Conservation (phyloP, 352 stramenopile genomes). For the Globisporangium perplexum region DNA sequence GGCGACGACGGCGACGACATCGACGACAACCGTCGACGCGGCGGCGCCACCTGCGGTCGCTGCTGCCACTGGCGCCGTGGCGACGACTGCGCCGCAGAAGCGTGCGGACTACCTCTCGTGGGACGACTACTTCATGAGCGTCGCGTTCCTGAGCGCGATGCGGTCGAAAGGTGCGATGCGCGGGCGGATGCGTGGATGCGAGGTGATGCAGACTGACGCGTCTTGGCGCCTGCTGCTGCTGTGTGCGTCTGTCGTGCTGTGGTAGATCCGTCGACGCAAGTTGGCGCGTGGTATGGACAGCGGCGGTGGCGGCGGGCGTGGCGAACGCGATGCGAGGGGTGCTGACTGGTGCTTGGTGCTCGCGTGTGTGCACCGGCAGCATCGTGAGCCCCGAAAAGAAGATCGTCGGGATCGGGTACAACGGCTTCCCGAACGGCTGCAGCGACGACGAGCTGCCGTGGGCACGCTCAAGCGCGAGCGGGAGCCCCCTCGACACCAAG, state of each 20-base stretch:
- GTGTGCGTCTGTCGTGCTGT: not conserved
- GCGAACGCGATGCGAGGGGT: not conserved
- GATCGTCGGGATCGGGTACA: conserved; percentile 99
- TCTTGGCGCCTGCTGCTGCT: not conserved
- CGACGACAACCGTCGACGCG: not conserved
- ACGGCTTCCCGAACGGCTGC: conserved; percentile 97
- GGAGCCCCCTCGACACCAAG: conserved; percentile 91
- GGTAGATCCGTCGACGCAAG: conserved; percentile 95
- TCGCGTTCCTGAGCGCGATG: conserved; percentile 98
- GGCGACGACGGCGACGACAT: not conserved
- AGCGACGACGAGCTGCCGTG: conserved; percentile 95
- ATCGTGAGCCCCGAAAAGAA: conserved; percentile 95
- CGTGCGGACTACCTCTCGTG: conserved; percentile 92
- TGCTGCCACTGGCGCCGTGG: not conserved
- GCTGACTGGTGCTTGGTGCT: not conserved
- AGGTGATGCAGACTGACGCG: not conserved
- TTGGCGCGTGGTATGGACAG: conserved; percentile 88
- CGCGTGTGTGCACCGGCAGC: conserved; percentile 18
- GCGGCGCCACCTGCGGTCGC: not conserved
- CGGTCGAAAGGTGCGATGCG: conserved; percentile 94
- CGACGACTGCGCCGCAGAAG: conserved; percentile 34
- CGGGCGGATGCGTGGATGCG: not conserved
- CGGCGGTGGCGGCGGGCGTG: not conserved
- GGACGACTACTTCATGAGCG: conserved; percentile 99
- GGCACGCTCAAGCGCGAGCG: conserved; percentile 59